Evolutionary conservation across 331 rosid genomes (phyloP).

Genomic region (Malus hybrid): DNA sequence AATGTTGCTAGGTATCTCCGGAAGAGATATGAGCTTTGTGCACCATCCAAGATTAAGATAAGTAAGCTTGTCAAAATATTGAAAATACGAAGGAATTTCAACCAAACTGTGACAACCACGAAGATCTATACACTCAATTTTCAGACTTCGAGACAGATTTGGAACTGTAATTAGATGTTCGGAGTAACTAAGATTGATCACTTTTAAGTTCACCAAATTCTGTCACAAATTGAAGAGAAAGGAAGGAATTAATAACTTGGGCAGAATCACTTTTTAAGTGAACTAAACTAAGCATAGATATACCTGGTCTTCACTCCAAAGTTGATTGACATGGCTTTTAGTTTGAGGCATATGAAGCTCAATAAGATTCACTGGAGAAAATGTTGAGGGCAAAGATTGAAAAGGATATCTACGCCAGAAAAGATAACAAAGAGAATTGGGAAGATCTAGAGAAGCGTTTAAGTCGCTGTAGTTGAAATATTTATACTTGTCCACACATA

Average conservation of each 20-base stretch:
- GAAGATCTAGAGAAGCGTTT: neutral
- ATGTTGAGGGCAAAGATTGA: neutral
- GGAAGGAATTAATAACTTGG: neutral
- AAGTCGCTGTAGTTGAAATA: neutral
- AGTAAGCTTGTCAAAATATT: no score
- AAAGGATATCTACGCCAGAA: neutral
- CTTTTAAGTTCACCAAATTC: neutral
- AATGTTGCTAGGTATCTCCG: neutral
- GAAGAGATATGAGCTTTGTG: neutral
- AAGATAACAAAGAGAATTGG: neutral
- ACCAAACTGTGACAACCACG: neutral
- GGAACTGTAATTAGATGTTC: neutral
- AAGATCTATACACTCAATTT: neutral
- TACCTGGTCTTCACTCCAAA: neutral
- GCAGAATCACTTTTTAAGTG: neutral
- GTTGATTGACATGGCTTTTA: neutral
- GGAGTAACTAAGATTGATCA: neutral
- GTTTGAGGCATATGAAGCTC: neutral
- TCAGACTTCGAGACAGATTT: neutral
- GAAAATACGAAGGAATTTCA: no score
- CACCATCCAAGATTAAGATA: no score
- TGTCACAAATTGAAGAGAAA: neutral
- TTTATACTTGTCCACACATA: no score
- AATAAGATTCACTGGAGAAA: neutral
- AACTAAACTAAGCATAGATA: no score